Base-by-base conservation (phyloP, 805 yeast genomes). In the Yamadazyma akitaensis region DNA sequence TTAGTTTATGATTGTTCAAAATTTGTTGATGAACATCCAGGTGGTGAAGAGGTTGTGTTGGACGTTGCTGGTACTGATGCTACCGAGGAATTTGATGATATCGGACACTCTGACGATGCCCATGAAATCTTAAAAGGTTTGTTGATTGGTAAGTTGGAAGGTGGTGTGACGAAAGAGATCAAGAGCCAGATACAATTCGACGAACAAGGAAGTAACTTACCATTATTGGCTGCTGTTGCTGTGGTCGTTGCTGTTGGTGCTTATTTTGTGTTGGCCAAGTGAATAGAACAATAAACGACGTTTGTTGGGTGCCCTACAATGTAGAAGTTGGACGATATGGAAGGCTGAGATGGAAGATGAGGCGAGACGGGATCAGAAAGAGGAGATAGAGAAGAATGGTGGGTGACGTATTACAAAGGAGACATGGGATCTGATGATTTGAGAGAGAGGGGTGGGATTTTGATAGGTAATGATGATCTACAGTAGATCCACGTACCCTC, bases 71-170 rank as follows among this genome's bases (percentile, higher is more conserved):
- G 76, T 25, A 58, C 61, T 13, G 76, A 72, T 54, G 74, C 75
- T 43, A 72, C 76, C 42, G 76, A 70, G 55, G 75, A 73, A 2
- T 72, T 72, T 53, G 65, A 72, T 55, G 96, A 89, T 61, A 91
- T 94, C 63, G 99, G 99, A 31, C 99, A 94, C 71, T 89, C 98
- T 31, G 97, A 91, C 53, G 97, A 91, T 56, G 98, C 99, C 35
- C 82, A 83, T 57, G 94, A 85, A 58, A 75, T 85, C 56, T 73
- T 94, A 59, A 75, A 70, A 38, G 81, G 78, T 35, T 71, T 89
- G 61, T 73, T 78, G 55, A 77, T 94, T 49, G 99, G 99, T 54
- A 83, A 77, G 44, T 75, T 92, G 43, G 91, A 90, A 60, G 87
- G 82, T 40, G 76, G 77, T 34, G 78, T 79, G 36, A 51, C 60